Evolutionary conservation across 73 alveolate genomes (phyloP), one percentile per base, ranked within the genome.

Genomic region (Effrenium voratum): DNA sequence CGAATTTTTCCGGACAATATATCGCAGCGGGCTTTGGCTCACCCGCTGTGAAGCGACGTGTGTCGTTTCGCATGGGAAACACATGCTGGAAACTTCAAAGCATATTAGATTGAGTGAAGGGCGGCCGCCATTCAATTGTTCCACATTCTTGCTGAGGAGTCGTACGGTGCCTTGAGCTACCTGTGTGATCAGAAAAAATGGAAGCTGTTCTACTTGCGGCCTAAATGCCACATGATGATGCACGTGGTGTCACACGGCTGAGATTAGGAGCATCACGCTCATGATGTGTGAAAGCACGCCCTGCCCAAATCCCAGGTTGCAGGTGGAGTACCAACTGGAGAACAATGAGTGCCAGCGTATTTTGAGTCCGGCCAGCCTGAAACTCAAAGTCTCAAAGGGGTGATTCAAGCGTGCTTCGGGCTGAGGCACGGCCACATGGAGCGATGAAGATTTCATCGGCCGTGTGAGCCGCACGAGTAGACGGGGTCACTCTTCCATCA

Each of bases 141-240:
- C 26, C 52, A n/a, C 34, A 41, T 76, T 38, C 15, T 76, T 0
- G 26, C 73, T 16, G 40, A 81, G 92, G 92, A 81, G n/a, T 57
- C 92, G 49, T 81, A 81, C n/a, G 92, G 92, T 10, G 92, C 52
- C n/a, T 28, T 38, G 5, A 73, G 50, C 28, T 32, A 49, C 36
- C 41, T 81, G 34, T 70, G 75, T 13, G 92, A 47, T 2, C 15
- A 34, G 2, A 5, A 12, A 13, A 3, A 15, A 19, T 81, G 92
- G 92, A 81, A 81, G 50, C 73, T 81, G 32, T 81, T 40, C 36
- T 81, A 81, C 75, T 24, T 81, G 15, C 45, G 92, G 13, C 92
- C 92, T 3, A 81, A 81, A 49, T 3, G 5, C 38, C 92, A 81
- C 50, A 81, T 81, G 92, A 34, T 81, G 8, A 12, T 47, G 36